These are phyloP conservation scores for Hypoxylon lenormandii DNA, from an alignment of 495 filamentous ascomycete genomes.

Conservation along the genomic window DNA sequence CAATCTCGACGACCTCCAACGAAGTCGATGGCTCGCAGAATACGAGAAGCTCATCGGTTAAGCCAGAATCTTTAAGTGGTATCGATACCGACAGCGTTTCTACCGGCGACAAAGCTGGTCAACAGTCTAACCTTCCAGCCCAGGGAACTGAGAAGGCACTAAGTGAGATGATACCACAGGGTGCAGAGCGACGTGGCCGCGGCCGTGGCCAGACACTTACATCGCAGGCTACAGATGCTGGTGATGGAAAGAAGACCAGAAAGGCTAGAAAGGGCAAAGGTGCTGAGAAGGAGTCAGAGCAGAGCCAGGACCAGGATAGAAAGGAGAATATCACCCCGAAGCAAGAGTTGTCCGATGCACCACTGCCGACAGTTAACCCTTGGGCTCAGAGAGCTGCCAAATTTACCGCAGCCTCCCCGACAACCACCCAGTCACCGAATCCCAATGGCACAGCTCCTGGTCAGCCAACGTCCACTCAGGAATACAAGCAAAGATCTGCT, in stretches of 20 bases:
- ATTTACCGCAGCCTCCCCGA: slow-evolving; percentile 62
- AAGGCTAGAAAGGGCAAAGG: slow-evolving; percentile 63
- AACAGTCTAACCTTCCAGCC: slow-evolving; percentile 23
- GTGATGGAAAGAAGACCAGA: slow-evolving; percentile 58
- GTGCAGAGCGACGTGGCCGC: slow-evolving; percentile 44
- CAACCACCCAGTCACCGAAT: slow-evolving; percentile 16
- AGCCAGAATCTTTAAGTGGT: slow-evolving; percentile 40
- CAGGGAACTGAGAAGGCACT: slow-evolving; percentile 46
- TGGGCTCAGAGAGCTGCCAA: slow-evolving; percentile 83
- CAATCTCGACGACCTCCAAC: slow-evolving; percentile 72
- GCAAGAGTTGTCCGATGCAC: slow-evolving; percentile 80
- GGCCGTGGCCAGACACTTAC: slow-evolving; percentile 47
- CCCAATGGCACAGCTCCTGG: slow-evolving; percentile 3
- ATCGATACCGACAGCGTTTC: slow-evolving; percentile 34
- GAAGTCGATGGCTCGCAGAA: slow-evolving; percentile 59
- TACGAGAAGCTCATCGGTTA: slow-evolving; percentile 48
- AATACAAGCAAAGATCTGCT: slow-evolving; percentile 20
- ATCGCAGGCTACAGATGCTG: slow-evolving; percentile 55
- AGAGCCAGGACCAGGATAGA: slow-evolving; percentile 56
- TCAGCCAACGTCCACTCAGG: slow-evolving; percentile 19
- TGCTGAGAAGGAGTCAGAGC: slow-evolving; percentile 59
- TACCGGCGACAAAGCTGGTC: slow-evolving; percentile 32
- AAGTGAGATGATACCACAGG: slow-evolving; percentile 36
- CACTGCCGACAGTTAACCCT: slow-evolving; percentile 81
- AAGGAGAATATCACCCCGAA: slow-evolving; percentile 65